Base-by-base conservation (phyloP, 2,329 filamentous ascomycete species). In the Penicillium nordicum region DNA sequence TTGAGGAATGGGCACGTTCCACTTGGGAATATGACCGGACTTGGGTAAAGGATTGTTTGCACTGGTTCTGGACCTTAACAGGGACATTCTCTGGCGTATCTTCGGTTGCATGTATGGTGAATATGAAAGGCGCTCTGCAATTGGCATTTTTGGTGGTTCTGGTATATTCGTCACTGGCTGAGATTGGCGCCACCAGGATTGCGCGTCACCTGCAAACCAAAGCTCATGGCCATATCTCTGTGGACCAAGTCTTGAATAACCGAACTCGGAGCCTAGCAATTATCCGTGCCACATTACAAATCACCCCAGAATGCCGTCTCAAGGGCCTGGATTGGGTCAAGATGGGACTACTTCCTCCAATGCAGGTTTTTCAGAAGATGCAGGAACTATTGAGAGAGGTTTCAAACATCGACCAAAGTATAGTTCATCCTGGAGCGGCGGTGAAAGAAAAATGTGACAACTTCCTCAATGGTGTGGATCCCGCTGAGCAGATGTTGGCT, bases 71-170 rank as follows among this genome's bases (percentile, higher is more conserved):
- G 67, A 66, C 67, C 37, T 34, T 60, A 1, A 67, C 63, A 0
- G 69, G 69, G 3, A 65, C 68, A 2, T 25, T 70, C 21, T 64
- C 65, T 3, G 68, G 66, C 0, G 61, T 69, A 3, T 57, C 63
- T 4, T 71, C 69, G 1, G 62, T 71, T n/a, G 69, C 69, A 9
- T 72, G 69, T 50, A 72, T 71, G 69, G 69, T 72, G 18, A 72
- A 72, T 34, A 72, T 72, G 69, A 60, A 60, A 8, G 66, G 69
- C 4, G 60, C 61, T 29, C 59, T 71, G 57, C 69, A 72, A 42
- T 57, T 72, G 11, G 68, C 55, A 1, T 71, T 71, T 36, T 53
- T 72, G 5, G 69, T 45, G 1, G 58, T 69, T 2, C 38, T 72
- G 29, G 50, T 67, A 12, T 71, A 49, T n/a, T 38, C 34, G 1